Percentiles rank a stretch among this genome's conserved stretches.
These are phyloP conservation scores for Talaromyces islandicus DNA, from an alignment of 2,329 filamentous ascomycete genomes.

Conservation along the genomic window DNA sequence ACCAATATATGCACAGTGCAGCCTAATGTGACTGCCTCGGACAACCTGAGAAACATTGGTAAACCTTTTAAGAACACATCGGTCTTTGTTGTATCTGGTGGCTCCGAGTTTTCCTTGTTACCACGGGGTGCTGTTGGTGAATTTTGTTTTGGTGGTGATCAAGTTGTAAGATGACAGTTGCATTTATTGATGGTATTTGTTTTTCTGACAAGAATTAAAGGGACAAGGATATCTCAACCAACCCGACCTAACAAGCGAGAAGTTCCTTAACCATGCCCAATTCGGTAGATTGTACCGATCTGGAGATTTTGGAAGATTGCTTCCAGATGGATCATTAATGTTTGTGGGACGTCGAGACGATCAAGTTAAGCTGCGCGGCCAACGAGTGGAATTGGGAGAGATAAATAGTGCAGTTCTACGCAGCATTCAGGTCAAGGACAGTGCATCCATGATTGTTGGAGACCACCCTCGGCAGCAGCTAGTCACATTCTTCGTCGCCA, in stretches of 20 bases:
- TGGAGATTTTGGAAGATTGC: slow-evolving; percentile 74
- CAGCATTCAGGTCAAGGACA: slow-evolving; percentile 51
- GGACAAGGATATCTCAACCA: slow-evolving; percentile 66
- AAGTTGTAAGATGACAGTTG: slow-evolving; percentile 53
- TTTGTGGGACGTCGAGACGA: slow-evolving; percentile 70
- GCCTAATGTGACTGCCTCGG: slow-evolving; percentile 48
- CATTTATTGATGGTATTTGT: not conserved
- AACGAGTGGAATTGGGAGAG: slow-evolving; percentile 72
- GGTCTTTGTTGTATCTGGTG: slow-evolving; percentile 53
- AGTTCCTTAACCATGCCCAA: slow-evolving; percentile 62
- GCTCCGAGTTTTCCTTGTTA: slow-evolving; percentile 46
- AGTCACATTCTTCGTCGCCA: slow-evolving; percentile 63
- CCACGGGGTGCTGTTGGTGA: slow-evolving; percentile 72
- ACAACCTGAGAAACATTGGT: slow-evolving; percentile 71
- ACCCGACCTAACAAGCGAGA: slow-evolving; percentile 55
- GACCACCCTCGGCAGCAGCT: slow-evolving; percentile 48
- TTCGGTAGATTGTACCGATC: slow-evolving; percentile 75
- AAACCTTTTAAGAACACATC: slow-evolving; percentile 70
- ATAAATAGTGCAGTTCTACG: slow-evolving; percentile 60
- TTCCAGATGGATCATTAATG: slow-evolving; percentile 68
- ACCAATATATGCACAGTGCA: slow-evolving; percentile 82
- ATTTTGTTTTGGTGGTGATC: slow-evolving; percentile 78
- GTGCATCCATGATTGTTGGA: slow-evolving; percentile 56
- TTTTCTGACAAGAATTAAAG: slow-evolving; percentile 10
- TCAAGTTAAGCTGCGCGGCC: slow-evolving; percentile 75